Evolutionary conservation across 768 basidiomycete genomes (phyloP).

Genomic region (Punctularia strigosozonata): DNA sequence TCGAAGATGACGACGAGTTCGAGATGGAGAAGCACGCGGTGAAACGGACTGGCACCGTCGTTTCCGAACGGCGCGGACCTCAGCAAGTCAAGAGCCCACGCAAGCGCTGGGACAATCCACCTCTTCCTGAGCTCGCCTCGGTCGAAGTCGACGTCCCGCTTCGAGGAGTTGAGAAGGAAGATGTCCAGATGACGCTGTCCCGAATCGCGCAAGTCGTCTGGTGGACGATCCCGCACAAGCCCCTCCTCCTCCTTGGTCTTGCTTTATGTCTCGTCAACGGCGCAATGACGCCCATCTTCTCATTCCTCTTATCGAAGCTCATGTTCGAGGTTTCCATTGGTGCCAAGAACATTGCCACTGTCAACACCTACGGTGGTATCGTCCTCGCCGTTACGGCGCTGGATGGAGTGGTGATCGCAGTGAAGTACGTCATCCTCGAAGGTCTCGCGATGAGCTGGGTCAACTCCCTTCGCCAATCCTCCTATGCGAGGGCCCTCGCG

Average conservation of each 20-base stretch:
- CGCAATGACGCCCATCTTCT: constrained; percentile 84
- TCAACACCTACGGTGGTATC: constrained; percentile 63
- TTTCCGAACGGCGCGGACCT: constrained; percentile 15
- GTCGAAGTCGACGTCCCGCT: constrained; percentile 8
- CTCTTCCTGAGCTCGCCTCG: too few relatives aligned
- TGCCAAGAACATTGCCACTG: constrained; percentile 44
- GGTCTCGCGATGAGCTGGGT: constrained; percentile 65
- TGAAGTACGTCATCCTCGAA: constrained; percentile 79
- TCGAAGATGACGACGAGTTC: constrained; percentile 12
- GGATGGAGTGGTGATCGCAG: constrained; percentile 64
- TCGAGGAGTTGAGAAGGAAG: constrained; percentile 5
- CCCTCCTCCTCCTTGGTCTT: constrained; percentile 58
- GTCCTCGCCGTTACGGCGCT: constrained; percentile 60
- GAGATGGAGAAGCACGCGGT: constrained; percentile 29
- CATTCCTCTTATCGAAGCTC: constrained; percentile 73
- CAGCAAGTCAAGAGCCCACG: constrained; percentile 24
- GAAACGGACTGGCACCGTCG: constrained; percentile 11
- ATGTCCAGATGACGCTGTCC: constrained; percentile 26
- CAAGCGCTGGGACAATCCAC: constrained; percentile 13
- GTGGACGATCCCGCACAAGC: constrained; percentile 67
- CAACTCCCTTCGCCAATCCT: constrained; percentile 41
- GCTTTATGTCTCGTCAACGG: constrained; percentile 61
- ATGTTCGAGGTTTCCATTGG: constrained; percentile 66
- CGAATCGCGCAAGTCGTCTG: constrained; percentile 41
- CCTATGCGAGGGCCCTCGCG: constrained; percentile 45